phyloP scores from a whole-genome alignment of 768 basidiomycete genomes.

The Tephrocybe sp. region DNA sequence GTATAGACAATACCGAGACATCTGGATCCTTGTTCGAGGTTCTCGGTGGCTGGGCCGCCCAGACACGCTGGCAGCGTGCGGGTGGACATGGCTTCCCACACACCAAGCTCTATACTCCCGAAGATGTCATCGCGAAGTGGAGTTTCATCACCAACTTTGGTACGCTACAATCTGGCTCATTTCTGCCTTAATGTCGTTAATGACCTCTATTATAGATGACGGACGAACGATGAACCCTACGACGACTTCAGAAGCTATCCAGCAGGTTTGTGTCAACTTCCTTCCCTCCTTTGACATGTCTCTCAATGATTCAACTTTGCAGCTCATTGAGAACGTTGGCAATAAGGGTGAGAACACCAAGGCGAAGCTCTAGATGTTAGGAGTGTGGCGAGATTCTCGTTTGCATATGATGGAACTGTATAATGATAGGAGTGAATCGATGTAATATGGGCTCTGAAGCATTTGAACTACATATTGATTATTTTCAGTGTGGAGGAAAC shows the following conservation, averaged over 20 bases:
- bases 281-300: conserved; percentile 11
- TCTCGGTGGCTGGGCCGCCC: conserved; percentile 87
- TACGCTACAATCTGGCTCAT: conserved; percentile 35
- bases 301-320: conserved; percentile 3
- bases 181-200: background rate
- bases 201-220: conserved; percentile 50
- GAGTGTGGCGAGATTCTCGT: too few relatives aligned
- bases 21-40: conserved; percentile 84
- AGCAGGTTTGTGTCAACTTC: conserved; percentile 49
- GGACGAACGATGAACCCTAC: conserved; percentile 81
- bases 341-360: conserved; percentile 46
- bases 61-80: conserved; percentile 90
- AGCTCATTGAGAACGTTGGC: conserved; percentile 52
- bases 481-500: too few relatives aligned
- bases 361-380: conserved; percentile 47
- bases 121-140: conserved; percentile 83
- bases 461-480: too few relatives aligned
- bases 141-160: conserved; percentile 80
- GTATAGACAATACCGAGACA: conserved; percentile 65
- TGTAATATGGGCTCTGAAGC: background rate
- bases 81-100: conserved; percentile 88
- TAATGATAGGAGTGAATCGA: background rate
- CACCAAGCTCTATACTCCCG: conserved; percentile 71
- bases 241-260: conserved; percentile 72
- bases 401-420: conserved; percentile 4